A percentile compares a stretch with the other conserved stretches of the same genome.
Conservation (phyloP, 768 basidiomycete genomes). For the Kwoniella europaea region DNA sequence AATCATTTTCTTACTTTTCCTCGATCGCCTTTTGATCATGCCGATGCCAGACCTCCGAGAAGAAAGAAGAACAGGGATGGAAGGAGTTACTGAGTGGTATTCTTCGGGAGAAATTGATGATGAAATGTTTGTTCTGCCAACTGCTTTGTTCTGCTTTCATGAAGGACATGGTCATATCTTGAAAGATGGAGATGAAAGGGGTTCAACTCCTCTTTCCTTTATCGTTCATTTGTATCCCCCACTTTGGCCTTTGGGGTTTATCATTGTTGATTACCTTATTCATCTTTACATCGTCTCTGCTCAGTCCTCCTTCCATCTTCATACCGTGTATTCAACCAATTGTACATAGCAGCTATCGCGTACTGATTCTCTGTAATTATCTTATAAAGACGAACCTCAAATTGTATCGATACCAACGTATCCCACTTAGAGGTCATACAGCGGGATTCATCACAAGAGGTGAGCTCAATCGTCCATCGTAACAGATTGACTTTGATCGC, state of each 20-base stretch:
- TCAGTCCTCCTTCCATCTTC: no score
- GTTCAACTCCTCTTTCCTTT: background rate
- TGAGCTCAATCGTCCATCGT: background rate
- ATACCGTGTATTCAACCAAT: background rate
- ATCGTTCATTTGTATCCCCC: background rate
- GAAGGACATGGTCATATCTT: background rate
- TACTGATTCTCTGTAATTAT: background rate
- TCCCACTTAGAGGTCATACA: no score
- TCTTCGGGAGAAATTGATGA: no score
- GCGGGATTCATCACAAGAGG: background rate
- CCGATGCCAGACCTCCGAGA: background rate
- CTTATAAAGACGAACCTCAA: background rate
- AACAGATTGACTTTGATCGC: background rate
- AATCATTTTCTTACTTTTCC: background rate
- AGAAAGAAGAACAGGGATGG: background rate
- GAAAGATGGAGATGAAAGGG: background rate
- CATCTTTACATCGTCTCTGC: background rate
- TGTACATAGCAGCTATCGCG: background rate
- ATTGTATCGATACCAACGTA: background rate
- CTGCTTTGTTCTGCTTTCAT: background rate
- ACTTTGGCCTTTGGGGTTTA: background rate
- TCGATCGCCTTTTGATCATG: no score
- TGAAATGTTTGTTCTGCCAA: background rate
- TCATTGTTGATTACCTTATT: background rate
- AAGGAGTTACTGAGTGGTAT: background rate